These are phyloP conservation scores for Populus simonii DNA, from an alignment of 345 rosid species.

Conservation along the genomic window DNA sequence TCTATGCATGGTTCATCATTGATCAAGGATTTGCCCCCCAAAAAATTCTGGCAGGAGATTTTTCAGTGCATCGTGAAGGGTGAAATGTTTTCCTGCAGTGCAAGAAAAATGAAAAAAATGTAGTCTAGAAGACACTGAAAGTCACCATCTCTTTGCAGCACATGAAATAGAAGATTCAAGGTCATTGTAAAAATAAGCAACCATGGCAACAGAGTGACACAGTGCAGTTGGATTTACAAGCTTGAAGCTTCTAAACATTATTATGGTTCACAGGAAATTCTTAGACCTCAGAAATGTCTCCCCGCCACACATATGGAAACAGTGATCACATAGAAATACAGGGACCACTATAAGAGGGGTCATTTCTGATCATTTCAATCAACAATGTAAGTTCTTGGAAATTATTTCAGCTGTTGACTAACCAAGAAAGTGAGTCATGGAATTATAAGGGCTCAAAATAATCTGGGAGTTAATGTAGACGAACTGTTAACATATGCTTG, in stretches of 20 bases:
- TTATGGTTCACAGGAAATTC: background rate
- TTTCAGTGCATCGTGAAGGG: slow-evolving; percentile 58
- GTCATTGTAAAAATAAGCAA: background rate
- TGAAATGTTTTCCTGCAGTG: slow-evolving; percentile 64
- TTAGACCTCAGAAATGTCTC: background rate
- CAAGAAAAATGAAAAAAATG: background rate
- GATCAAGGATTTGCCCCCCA: slow-evolving; percentile 12
- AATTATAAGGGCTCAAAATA: background rate
- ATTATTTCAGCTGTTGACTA: background rate
- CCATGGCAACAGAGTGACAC: background rate
- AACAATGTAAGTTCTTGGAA: background rate
- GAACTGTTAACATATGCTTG: background rate
- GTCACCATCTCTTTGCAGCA: background rate
- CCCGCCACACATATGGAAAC: background rate
- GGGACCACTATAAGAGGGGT: background rate
- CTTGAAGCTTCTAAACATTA: background rate
- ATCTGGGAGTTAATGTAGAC: background rate
- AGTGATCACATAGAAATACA: background rate
- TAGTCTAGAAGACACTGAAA: background rate
- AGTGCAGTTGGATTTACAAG: background rate
- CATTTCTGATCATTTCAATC: background rate
- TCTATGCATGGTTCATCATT: slow-evolving; percentile 21
- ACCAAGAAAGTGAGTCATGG: background rate
- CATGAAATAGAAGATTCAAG: background rate
- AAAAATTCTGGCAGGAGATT: slow-evolving; percentile 56